Evolutionary conservation across 257 asterid species (phyloP).

Genomic region (Nyctanthes arbortristis): DNA sequence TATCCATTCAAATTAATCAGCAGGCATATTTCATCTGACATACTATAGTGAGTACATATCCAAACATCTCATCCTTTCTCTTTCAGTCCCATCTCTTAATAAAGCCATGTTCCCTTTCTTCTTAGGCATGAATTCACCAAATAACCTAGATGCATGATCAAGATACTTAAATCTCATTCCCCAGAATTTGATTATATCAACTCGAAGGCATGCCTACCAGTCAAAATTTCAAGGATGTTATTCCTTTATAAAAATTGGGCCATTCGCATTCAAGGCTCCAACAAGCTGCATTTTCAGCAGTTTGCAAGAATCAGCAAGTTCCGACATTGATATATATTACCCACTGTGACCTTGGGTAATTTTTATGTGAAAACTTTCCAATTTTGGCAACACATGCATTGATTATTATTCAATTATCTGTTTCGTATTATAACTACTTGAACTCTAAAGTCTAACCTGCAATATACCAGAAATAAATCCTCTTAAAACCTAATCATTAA

Average conservation of each 20-base stretch:
- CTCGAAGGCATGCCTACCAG: not conserved
- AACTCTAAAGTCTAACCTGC: not conserved
- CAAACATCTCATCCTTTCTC: not conserved
- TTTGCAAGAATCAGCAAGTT: too few species aligned
- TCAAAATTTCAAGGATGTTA: not conserved
- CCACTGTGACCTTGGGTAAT: too few species aligned
- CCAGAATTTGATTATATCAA: not conserved
- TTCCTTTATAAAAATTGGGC: not conserved
- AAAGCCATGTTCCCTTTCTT: not conserved
- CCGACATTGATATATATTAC: too few species aligned
- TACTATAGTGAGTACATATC: not conserved
- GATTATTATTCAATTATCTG: not conserved
- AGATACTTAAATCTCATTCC: not conserved
- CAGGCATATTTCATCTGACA: not conserved
- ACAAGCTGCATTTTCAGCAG: too few species aligned
- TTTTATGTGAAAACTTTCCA: not conserved
- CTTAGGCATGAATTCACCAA: not conserved
- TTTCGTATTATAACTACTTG: not conserved
- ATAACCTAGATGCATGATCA: not conserved
- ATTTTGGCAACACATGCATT: not conserved
- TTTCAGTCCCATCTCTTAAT: not conserved
- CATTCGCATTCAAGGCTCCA: too few species aligned
- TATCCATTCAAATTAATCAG: not conserved
- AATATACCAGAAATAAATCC: not conserved
- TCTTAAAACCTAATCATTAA: not conserved